Conservation (phyloP, 2,329 filamentous ascomycete genomes). For the Colletotrichum somersetense region DNA sequence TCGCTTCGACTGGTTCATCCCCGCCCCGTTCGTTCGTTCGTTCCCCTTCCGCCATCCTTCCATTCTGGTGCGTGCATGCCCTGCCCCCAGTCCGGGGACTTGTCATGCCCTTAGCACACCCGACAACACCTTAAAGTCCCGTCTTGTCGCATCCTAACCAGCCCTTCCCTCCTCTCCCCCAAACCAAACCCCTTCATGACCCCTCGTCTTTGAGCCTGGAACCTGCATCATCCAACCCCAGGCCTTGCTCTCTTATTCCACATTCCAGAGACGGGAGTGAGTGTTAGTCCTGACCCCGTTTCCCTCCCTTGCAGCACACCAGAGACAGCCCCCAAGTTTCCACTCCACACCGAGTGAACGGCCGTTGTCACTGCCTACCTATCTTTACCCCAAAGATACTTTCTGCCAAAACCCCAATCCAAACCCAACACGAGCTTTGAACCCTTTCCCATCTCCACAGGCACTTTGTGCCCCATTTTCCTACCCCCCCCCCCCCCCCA, state of each 20-base stretch:
- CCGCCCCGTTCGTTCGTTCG: no score
- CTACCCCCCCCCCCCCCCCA: constrained; percentile 7
- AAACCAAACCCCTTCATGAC: constrained; percentile 6
- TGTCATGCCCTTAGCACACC: constrained; percentile 27
- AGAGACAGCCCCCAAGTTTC: constrained; percentile 4
- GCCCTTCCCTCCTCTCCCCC: constrained; percentile 13
- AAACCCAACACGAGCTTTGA: constrained; percentile 6
- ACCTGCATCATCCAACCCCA: neutral
- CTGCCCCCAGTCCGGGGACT: constrained; percentile 19
- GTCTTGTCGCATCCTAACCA: constrained; percentile 35
- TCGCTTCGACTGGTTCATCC: constrained; percentile 12
- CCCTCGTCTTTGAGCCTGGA: constrained; percentile 19
- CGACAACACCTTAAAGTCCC: constrained; percentile 22
- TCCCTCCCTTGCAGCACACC: constrained; percentile 19
- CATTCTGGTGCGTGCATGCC: constrained; percentile 11
- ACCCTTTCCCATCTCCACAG: constrained; percentile 9
- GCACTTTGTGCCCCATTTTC: constrained; percentile 10
- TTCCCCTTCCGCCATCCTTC: constrained; percentile 4
- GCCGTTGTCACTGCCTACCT: neutral
- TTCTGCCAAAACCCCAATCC: constrained; percentile 2
- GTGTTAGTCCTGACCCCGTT: neutral
- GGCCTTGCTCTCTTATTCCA: neutral
- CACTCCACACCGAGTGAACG: neutral
- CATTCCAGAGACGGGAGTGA: neutral
- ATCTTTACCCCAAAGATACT: neutral